Percentiles rank a stretch among this genome's conserved stretches.
Evolutionary conservation across 257 asterid genomes (phyloP).

Genomic region (Nicotiana attenuata): DNA sequence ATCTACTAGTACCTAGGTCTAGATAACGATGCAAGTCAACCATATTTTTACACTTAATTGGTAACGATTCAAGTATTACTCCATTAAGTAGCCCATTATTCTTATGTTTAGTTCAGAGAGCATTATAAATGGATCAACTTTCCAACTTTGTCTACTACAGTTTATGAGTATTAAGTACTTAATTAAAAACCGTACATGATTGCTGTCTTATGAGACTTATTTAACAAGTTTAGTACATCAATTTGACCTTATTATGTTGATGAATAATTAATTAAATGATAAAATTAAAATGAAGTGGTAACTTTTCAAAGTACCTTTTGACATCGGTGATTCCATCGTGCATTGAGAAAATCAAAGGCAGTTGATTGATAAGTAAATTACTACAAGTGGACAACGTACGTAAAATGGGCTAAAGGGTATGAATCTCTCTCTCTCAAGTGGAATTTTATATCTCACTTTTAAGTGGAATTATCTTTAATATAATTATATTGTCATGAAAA

Average conservation of each 20-base stretch:
- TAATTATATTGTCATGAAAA: conserved; percentile 14
- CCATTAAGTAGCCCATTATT: neutral
- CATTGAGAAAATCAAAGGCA: neutral
- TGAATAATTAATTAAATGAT: no score
- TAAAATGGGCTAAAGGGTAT: conserved; percentile 20
- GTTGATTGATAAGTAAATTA: neutral
- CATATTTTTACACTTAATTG: neutral
- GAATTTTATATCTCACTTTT: neutral
- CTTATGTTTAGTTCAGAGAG: neutral
- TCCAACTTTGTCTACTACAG: neutral
- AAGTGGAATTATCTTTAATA: neutral
- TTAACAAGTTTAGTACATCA: neutral
- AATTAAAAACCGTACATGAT: neutral
- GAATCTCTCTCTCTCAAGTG: conserved; percentile 7
- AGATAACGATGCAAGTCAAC: conserved; percentile 9
- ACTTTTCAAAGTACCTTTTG: neutral
- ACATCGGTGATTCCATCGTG: neutral
- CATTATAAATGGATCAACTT: conserved; percentile 2
- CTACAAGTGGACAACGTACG: neutral
- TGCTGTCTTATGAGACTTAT: neutral
- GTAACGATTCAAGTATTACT: conserved; percentile 13
- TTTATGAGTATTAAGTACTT: neutral
- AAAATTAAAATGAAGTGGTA: neutral
- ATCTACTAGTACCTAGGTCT: conserved; percentile 17
- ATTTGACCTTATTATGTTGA: neutral